Conservation (phyloP, 2,329 filamentous ascomycete genomes). For the Trichoderma koningii region DNA sequence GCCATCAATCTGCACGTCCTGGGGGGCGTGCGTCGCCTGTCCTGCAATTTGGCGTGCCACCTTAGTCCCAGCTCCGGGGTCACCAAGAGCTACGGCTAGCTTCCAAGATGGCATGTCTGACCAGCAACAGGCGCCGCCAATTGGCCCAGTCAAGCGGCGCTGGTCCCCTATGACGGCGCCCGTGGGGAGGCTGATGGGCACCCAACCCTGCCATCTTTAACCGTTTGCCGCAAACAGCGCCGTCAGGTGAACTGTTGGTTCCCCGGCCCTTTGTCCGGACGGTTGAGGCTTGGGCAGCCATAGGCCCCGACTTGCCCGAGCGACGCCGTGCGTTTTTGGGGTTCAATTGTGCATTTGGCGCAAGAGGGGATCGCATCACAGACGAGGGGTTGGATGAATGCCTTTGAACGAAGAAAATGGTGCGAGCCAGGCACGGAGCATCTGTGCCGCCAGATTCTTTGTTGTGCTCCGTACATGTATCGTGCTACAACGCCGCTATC, state of each 20-base stretch:
- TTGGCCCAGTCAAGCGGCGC: background rate
- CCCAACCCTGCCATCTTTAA: background rate
- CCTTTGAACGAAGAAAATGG: no score
- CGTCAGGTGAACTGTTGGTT: slow-evolving; percentile 14
- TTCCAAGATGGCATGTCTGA: background rate
- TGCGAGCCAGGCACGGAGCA: no score
- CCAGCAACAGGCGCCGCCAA: background rate
- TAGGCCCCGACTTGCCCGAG: background rate
- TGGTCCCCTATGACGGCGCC: background rate
- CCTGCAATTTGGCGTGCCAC: background rate
- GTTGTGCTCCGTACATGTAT: no score
- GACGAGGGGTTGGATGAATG: background rate
- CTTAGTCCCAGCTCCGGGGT: slow-evolving; percentile 2
- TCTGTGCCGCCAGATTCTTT: no score
- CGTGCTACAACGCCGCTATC: no score
- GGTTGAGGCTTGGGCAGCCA: slow-evolving; percentile 10
- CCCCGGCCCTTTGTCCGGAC: background rate
- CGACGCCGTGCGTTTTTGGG: background rate
- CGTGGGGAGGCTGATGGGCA: background rate
- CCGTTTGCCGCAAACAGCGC: background rate
- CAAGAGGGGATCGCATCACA: background rate
- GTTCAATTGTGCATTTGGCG: background rate
- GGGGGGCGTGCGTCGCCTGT: background rate
- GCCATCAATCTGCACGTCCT: background rate
- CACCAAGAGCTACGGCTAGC: background rate